Conservation (phyloP, 257 asterid species). For the Solanum chiquidenum region DNA sequence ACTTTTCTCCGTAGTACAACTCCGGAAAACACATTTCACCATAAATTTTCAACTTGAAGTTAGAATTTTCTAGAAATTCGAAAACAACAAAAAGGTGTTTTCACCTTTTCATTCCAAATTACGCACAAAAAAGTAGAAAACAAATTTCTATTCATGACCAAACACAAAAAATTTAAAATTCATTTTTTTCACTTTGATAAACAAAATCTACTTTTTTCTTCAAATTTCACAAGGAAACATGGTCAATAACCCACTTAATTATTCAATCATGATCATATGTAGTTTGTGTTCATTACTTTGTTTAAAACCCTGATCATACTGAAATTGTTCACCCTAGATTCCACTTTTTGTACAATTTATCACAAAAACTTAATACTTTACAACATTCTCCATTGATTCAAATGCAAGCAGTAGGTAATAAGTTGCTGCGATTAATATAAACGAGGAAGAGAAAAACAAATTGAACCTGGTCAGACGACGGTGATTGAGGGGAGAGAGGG, state of each 20-base stretch:
- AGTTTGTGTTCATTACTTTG: not conserved
- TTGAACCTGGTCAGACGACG: constrained; percentile 30
- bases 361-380: not conserved
- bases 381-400: not conserved
- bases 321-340: not conserved
- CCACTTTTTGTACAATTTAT: not conserved
- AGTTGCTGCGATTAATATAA: not conserved
- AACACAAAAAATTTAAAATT: too few species aligned
- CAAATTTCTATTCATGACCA: not conserved
- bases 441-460: not conserved
- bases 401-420: not conserved
- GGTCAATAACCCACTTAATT: too few species aligned
- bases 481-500: constrained; percentile 42
- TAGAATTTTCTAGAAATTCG: not conserved
- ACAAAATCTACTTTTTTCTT: too few species aligned
- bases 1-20: not conserved
- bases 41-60: not conserved
- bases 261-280: not conserved
- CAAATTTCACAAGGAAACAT: not conserved
- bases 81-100: too few species aligned
- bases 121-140: not conserved
- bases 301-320: not conserved
- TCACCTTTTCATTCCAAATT: not conserved
- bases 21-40: not conserved
- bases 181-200: too few species aligned